Evolutionary conservation across 2,329 filamentous ascomycete species (phyloP).

Genomic region (Fusarium xylarioides): DNA sequence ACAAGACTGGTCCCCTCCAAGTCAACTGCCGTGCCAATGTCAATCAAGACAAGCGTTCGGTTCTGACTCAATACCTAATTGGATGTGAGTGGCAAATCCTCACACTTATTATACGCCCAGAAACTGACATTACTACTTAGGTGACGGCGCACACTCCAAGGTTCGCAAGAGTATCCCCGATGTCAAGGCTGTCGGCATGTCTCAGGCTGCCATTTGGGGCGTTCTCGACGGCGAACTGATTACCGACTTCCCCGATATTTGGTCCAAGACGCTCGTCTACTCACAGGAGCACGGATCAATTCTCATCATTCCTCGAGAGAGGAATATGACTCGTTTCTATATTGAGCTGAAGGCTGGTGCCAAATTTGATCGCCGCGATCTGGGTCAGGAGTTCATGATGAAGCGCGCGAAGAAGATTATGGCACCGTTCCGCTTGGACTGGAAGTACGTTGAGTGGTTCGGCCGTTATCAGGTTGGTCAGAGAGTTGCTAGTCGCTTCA

Average conservation of each 20-base stretch:
- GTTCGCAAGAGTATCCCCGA: conserved; percentile 71
- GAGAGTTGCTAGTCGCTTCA: conserved; percentile 75
- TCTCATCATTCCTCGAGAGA: conserved; percentile 77
- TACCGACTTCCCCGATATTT: conserved; percentile 78
- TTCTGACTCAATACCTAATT: conserved; percentile 71
- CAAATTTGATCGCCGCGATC: conserved; percentile 51
- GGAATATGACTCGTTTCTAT: conserved; percentile 74
- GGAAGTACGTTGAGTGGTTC: conserved; percentile 74
- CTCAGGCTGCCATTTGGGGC: conserved; percentile 70
- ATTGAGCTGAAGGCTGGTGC: conserved; percentile 62
- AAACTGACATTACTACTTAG: conserved; percentile 42
- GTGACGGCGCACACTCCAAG: conserved; percentile 76
- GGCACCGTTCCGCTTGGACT: conserved; percentile 64
- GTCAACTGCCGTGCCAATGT: conserved; percentile 62
- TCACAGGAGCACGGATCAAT: conserved; percentile 74
- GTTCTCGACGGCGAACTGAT: conserved; percentile 76
- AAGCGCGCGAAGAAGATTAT: conserved; percentile 69
- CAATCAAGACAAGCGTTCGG: conserved; percentile 58
- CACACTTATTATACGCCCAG: not conserved
- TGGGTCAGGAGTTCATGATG: conserved; percentile 75
- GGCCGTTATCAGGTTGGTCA: conserved; percentile 77
- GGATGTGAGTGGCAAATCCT: conserved; percentile 62
- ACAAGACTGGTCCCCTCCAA: conserved; percentile 56
- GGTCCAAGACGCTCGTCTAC: conserved; percentile 77
- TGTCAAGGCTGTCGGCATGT: conserved; percentile 64